These are phyloP conservation scores for Parasarocladium wereldwijsianum DNA, from an alignment of 2,329 filamentous ascomycete species.

Conservation along the genomic window DNA sequence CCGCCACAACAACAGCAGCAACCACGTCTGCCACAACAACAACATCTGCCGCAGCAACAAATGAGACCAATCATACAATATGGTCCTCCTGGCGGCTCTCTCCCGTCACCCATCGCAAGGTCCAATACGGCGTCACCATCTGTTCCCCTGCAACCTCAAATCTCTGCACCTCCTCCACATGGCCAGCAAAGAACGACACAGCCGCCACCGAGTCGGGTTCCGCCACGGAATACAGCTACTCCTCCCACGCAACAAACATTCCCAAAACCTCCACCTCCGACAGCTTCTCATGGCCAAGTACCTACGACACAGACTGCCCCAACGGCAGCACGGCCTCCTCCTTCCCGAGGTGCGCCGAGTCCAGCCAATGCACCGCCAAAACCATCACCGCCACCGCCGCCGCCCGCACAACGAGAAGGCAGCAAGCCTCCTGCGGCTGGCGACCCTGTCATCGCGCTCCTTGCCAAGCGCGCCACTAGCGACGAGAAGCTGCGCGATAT, in stretches of 20 bases:
- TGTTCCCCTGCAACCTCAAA: no score
- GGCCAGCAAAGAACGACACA: no score
- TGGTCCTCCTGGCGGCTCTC: slow-evolving; percentile 45
- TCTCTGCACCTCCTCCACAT: no score
- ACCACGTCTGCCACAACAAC: slow-evolving; percentile 11
- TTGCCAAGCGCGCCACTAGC: slow-evolving; percentile 61
- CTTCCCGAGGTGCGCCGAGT: slow-evolving; percentile 3
- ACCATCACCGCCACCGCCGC: slow-evolving; percentile 8
- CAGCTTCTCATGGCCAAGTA: neutral
- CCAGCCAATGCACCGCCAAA: slow-evolving; percentile 4
- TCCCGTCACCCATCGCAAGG: slow-evolving; percentile 36
- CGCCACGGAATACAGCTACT: slow-evolving; percentile 20
- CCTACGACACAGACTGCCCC: slow-evolving; percentile 7
- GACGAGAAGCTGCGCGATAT: slow-evolving; percentile 60
- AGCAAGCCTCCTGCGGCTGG: no score
- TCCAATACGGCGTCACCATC: no score
- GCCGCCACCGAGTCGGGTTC: no score
- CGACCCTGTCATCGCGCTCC: slow-evolving; percentile 67
- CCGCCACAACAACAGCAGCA: slow-evolving; percentile 10
- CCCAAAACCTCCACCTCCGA: slow-evolving; percentile 4
- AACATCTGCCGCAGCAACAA: slow-evolving; percentile 9
- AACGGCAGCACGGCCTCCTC: slow-evolving; percentile 12
- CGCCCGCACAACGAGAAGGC: no score
- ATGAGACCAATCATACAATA: slow-evolving; percentile 48
- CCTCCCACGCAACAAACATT: slow-evolving; percentile 11